Evolutionary conservation across 2,329 filamentous ascomycete genomes (phyloP).

Genomic region (Lizonia empirigonia): DNA sequence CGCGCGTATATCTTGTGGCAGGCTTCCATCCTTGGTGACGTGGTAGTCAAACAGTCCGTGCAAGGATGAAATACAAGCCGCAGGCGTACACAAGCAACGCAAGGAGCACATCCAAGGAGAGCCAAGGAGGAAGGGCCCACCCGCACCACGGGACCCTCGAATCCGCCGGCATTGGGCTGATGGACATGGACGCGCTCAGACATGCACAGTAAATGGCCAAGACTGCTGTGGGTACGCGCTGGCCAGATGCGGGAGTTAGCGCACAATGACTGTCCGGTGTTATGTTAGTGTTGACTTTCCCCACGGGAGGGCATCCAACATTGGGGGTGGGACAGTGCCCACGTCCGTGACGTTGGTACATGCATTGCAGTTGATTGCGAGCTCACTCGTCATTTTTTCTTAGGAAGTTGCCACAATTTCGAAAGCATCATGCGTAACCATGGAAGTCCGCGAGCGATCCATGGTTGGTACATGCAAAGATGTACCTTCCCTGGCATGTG

Average conservation of each 20-base stretch:
- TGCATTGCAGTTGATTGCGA: background rate
- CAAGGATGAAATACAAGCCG: constrained; percentile 35
- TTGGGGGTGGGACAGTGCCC: constrained; percentile 11
- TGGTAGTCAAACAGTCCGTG: constrained; percentile 43
- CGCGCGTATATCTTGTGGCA: constrained; percentile 37
- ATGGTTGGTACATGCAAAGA: constrained; percentile 21
- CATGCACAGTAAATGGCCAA: constrained; percentile 26
- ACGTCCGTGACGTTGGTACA: constrained; percentile 10
- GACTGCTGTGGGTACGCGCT: constrained; percentile 18
- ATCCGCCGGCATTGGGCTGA: constrained; percentile 36
- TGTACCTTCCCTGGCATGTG: constrained; percentile 18
- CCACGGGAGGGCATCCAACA: constrained; percentile 9
- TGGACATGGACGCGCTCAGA: constrained; percentile 31
- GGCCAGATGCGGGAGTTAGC: constrained; percentile 22
- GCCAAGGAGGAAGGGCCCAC: constrained; percentile 37
- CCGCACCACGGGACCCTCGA: constrained; percentile 32
- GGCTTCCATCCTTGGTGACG: constrained; percentile 39
- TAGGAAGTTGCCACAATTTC: constrained; percentile 2
- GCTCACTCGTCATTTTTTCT: constrained; percentile 1
- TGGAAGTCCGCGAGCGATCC: constrained; percentile 20
- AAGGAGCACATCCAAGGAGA: constrained; percentile 43
- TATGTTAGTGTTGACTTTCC: constrained; percentile 24
- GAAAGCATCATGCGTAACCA: constrained; percentile 21
- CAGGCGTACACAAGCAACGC: constrained; percentile 44
- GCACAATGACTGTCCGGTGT: constrained; percentile 20